phyloP scores from a whole-genome alignment of 306 rosid genomes.

The Gastrolobium bilobum region DNA sequence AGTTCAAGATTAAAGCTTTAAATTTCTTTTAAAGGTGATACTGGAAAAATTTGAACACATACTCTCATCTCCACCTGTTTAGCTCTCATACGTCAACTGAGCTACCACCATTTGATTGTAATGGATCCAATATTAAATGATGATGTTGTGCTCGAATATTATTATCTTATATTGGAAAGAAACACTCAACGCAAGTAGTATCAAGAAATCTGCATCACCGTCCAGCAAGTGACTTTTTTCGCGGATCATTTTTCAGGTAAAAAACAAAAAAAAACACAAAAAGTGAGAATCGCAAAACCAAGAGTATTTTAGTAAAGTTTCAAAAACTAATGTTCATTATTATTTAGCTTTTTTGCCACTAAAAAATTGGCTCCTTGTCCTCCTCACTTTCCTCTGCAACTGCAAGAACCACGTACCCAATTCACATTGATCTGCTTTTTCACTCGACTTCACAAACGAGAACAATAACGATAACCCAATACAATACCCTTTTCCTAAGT shows the following conservation, averaged over 20 bases:
- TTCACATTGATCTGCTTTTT: constrained; percentile 32
- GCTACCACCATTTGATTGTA: no score
- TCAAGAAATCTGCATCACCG: constrained; percentile 38
- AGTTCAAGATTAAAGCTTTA: no score
- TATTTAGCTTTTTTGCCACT: not conserved
- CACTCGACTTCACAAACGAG: not conserved
- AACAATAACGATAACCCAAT: not conserved
- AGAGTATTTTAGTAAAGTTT: constrained; percentile 39
- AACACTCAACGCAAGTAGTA: not conserved
- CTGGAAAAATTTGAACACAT: no score
- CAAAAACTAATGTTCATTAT: not conserved
- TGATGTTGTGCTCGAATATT: not conserved
- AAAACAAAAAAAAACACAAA: not conserved
- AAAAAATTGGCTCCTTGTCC: not conserved
- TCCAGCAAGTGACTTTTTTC: constrained; percentile 19
- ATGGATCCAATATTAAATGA: no score
- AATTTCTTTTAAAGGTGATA: no score
- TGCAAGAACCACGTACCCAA: not conserved
- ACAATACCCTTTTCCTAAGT: not conserved
- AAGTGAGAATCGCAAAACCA: constrained; percentile 28
- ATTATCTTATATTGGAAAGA: not conserved
- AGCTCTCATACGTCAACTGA: no score
- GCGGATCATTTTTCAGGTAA: constrained; percentile 19
- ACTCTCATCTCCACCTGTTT: no score
- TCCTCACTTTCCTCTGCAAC: not conserved